phyloP scores from a whole-genome alignment of 2,329 filamentous ascomycete genomes.

The Aureobasidium lini region DNA sequence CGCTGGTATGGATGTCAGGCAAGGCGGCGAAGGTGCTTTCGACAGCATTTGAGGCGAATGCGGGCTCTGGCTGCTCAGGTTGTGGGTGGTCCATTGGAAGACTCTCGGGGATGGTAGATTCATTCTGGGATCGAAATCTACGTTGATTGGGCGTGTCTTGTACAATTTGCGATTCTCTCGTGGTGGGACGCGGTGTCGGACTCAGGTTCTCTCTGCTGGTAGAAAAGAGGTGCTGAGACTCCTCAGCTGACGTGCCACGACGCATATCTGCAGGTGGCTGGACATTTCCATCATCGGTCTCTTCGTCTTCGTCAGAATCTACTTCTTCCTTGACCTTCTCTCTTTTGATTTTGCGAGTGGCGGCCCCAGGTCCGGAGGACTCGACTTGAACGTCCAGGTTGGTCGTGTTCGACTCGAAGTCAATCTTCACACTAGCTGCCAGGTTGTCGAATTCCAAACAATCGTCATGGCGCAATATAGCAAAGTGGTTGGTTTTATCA shows the following conservation, averaged over 20 bases:
- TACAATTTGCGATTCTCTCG: constrained; percentile 1
- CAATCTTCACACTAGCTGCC: neutral
- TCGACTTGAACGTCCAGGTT: neutral
- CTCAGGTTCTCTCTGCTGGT: constrained; percentile 11
- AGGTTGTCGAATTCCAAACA: neutral
- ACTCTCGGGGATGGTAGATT: constrained; percentile 2
- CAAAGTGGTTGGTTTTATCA: neutral
- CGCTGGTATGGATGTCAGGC: neutral
- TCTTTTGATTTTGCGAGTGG: neutral
- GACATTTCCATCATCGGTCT: neutral
- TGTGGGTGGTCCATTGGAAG: neutral
- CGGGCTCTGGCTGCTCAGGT: neutral
- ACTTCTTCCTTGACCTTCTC: neutral
- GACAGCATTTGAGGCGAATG: neutral
- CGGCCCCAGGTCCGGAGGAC: constrained; percentile 1
- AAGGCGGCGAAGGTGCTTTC: neutral
- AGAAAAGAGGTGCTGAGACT: constrained; percentile 4
- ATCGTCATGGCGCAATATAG: neutral
- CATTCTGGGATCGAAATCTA: neutral
- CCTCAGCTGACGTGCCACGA: neutral
- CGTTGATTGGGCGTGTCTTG: neutral
- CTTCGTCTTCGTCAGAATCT: constrained; percentile 4
- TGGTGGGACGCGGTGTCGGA: neutral
- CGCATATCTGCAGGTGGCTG: neutral
- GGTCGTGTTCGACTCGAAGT: neutral